Percentiles rank a stretch among this genome's conserved stretches.
Evolutionary conservation across 1,284 basidiomycete species (phyloP).

Genomic region (Heterobasidion annosum): DNA sequence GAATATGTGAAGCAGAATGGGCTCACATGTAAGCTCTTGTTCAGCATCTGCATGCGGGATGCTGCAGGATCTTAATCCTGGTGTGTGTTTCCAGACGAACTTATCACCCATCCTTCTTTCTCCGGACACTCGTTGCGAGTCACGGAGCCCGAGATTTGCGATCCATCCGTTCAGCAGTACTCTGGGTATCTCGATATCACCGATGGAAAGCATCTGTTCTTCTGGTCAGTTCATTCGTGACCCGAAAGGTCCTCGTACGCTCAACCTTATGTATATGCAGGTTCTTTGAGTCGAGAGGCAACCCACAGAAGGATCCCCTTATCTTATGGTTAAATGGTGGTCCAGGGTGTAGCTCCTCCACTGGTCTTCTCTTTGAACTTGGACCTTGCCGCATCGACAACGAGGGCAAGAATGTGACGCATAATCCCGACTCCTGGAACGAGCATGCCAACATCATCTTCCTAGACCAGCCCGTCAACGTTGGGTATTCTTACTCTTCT

Average conservation of each 20-base stretch:
- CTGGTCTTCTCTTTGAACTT: slow-evolving; percentile 79
- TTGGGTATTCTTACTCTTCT: slow-evolving; percentile 82
- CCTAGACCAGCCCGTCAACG: slow-evolving; percentile 84
- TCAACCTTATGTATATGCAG: slow-evolving; percentile 23
- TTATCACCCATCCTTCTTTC: slow-evolving; percentile 68
- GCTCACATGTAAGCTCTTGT: slow-evolving; percentile 41
- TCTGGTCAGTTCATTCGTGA: slow-evolving; percentile 45
- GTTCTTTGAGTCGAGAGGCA: slow-evolving; percentile 78
- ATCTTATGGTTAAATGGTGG: slow-evolving; percentile 89
- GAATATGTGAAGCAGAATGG: slow-evolving; percentile 60
- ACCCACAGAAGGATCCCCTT: slow-evolving; percentile 71
- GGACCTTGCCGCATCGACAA: slow-evolving; percentile 75
- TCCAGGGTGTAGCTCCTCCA: slow-evolving; percentile 71
- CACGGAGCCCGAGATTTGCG: slow-evolving; percentile 71
- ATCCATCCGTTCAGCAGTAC: slow-evolving; percentile 76
- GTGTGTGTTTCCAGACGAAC: slow-evolving; percentile 43
- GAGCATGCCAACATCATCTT: slow-evolving; percentile 51
- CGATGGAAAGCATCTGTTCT: slow-evolving; percentile 82
- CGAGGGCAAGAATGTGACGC: slow-evolving; percentile 58
- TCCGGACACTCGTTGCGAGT: slow-evolving; percentile 63
- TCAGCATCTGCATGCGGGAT: background rate
- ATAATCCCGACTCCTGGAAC: slow-evolving; percentile 44
- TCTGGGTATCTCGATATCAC: slow-evolving; percentile 88
- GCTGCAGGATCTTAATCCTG: slow-evolving; percentile 1
- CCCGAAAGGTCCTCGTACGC: slow-evolving; percentile 4